Conservation (phyloP, 768 basidiomycete species). For the Leucocoprinus leucothites region DNA sequence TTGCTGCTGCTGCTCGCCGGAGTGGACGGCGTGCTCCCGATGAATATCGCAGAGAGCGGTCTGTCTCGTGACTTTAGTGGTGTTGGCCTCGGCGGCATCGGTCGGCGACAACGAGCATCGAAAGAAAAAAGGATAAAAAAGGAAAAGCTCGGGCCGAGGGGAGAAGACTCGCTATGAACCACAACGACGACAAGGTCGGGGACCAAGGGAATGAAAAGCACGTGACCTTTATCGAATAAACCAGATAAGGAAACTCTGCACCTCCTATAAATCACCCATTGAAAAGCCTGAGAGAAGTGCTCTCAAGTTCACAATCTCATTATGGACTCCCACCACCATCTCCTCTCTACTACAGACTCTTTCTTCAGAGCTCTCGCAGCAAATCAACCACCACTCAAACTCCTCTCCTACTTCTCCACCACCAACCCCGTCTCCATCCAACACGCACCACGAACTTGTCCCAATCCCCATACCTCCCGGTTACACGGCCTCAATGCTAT, state of each 20-base stretch:
- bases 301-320: too few relatives aligned
- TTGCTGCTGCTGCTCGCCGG: too few relatives aligned
- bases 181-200: too few relatives aligned
- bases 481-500: slow-evolving; percentile 41
- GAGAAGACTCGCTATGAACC: background rate
- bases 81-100: slow-evolving; percentile 37
- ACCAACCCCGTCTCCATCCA: slow-evolving; percentile 35
- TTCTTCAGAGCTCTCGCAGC: slow-evolving; percentile 36
- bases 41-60: slow-evolving; percentile 40
- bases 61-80: slow-evolving; percentile 29
- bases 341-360: slow-evolving; percentile 29
- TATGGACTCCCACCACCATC: too few relatives aligned
- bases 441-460: slow-evolving; percentile 34
- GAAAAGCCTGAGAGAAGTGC: too few relatives aligned
- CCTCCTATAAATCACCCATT: too few relatives aligned
- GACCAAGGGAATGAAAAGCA: too few relatives aligned
- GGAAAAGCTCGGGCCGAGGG: background rate
- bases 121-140: background rate
- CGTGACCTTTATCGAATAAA: background rate
- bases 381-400: slow-evolving; percentile 27
- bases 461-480: slow-evolving; percentile 30
- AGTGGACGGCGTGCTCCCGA: slow-evolving; percentile 27
- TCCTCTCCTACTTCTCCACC: slow-evolving; percentile 38
- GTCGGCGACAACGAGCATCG: background rate
- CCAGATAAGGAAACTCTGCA: background rate